A percentile compares a stretch with the other conserved stretches of the same genome.
These are phyloP conservation scores for Guillardia theta DNA, from an alignment of 78 protist genomes.

Conservation along the genomic window DNA sequence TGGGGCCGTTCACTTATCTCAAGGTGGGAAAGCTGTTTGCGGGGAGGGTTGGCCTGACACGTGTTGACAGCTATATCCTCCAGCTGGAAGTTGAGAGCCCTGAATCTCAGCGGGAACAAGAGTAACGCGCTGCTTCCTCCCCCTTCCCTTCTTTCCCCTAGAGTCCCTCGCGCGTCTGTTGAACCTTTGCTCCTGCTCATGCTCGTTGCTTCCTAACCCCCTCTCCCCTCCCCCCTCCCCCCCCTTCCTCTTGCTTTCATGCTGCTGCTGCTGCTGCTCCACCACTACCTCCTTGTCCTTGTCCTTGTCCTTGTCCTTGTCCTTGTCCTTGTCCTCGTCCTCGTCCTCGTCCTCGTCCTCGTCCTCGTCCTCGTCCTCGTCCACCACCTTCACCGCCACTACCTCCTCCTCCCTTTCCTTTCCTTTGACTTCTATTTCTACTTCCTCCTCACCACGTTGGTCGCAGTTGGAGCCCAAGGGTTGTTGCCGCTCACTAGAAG, in stretches of 20 bases:
- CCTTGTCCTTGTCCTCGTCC: background rate
- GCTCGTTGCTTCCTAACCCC: background rate
- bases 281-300: background rate
- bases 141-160: background rate
- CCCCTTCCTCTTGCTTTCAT: background rate
- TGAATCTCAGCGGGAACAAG: no score
- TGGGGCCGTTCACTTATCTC: no score
- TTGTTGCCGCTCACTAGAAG: no score
- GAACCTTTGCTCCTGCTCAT: background rate
- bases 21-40: no score
- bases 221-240: background rate
- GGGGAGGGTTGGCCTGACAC: no score
- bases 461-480: no score
- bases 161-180: background rate
- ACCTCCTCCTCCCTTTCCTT: background rate
- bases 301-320: background rate
- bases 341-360: background rate
- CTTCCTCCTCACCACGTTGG: background rate
- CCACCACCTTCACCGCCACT: background rate
- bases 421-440: background rate
- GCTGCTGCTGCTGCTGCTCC: background rate
- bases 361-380: background rate
- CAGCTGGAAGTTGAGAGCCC: no score
- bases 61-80: no score
- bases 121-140: no score